phyloP scores from a whole-genome alignment of 805 yeast species.

The Myxozyma lipomycoides region DNA sequence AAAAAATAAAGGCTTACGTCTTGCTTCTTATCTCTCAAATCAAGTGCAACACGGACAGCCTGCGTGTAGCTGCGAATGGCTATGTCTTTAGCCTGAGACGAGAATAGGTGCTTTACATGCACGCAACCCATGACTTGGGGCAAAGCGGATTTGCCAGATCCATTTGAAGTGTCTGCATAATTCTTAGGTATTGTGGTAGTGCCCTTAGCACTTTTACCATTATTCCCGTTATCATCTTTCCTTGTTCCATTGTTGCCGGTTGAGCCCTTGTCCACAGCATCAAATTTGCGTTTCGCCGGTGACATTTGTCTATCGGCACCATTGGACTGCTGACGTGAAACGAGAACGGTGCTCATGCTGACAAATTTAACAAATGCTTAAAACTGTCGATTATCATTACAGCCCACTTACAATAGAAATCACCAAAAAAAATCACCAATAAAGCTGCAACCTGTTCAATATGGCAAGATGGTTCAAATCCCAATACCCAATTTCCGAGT shows the following conservation, averaged over 20 bases:
- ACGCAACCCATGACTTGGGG: constrained; percentile 22
- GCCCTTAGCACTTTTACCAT: background rate
- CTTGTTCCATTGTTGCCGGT: background rate
- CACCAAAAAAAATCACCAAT: no score
- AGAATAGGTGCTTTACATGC: constrained; percentile 26
- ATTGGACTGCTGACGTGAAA: constrained; percentile 1
- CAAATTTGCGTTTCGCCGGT: constrained; percentile 1
- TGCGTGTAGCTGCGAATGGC: constrained; percentile 28
- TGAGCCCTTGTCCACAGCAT: background rate
- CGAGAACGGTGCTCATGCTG: constrained; percentile 13
- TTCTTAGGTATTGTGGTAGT: background rate
- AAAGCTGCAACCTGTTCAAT: no score
- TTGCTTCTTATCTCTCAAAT: constrained; percentile 8
- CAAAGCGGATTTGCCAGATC: constrained; percentile 4
- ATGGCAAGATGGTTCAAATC: no score
- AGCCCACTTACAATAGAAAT: no score
- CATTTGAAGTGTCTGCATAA: no score
- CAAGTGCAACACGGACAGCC: constrained; percentile 24
- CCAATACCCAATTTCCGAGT: no score
- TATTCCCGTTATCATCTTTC: background rate
- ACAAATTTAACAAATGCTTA: no score
- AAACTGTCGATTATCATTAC: no score
- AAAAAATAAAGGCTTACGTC: constrained; percentile 9
- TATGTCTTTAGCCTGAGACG: constrained; percentile 28
- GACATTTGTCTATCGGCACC: background rate